Base-by-base conservation (phyloP, 371 early-diverging fungal genomes). In the Syncephalastrum sp. region DNA sequence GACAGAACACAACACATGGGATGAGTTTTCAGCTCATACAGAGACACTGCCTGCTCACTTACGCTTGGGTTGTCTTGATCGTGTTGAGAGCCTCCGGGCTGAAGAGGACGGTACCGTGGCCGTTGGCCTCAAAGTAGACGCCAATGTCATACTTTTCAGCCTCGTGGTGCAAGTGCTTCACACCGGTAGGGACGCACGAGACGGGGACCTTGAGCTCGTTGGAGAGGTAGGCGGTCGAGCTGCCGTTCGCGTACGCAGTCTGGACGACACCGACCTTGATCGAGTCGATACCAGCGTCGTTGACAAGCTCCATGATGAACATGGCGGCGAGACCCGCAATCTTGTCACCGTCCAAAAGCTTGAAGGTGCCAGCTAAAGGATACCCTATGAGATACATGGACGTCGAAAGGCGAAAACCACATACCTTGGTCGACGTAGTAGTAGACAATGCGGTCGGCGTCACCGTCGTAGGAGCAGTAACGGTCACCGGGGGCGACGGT, bases 121-220 rank as follows among this genome's bases (percentile, higher is more conserved):
- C 99, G 63, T 99, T 99, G 42, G 99, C 99, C 76, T 99, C 99
- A 89, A 99, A 99, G 83, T 99, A 99, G 44, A 99, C 96, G 66
- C 99, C 99, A 59, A 99, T 89, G 74, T 96, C 97, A 76, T 92
- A 99, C 61, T 92, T 88, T 67, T 91, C 87, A 43, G 99, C 99
- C 70, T 95, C 96, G 70, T 95, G 97, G 64, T 99, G 98, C 70
- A 99, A 85, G 79, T 99, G 95, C 86, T 99, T 99, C 58, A 99
- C 99, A 63, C 99, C 99, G 21, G 99, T 99, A 42, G 91, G 83
- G 3, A 95, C 96, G 69, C 92, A 96, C 13, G 91, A 90, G 14
- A 96, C 95, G 27, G 97, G 97, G 19, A 97, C 91, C 67, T 90
- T 82, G 82, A 96, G 78, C 16, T 82, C 81, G 47, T 94, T 87